phyloP scores from a whole-genome alignment of 2,329 filamentous ascomycete species.

The Exserohilum turcica region DNA sequence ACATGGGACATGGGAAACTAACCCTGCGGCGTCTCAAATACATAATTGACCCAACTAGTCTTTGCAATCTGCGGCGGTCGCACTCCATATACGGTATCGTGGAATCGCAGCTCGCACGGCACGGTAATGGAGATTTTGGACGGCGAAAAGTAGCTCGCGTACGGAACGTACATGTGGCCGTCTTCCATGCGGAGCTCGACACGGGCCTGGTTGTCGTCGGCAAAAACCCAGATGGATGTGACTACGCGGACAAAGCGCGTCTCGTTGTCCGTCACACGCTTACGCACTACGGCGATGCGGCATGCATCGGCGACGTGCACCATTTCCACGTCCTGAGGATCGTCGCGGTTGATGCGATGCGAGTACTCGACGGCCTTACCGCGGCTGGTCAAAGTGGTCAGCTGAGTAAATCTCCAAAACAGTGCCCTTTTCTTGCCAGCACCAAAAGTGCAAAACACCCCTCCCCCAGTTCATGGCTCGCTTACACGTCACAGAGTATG shows the following conservation, averaged over 20 bases:
- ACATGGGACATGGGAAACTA: no score
- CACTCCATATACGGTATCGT: conserved; percentile 45
- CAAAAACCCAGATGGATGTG: conserved; percentile 54
- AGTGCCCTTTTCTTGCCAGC: no score
- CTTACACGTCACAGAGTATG: conserved; percentile 53
- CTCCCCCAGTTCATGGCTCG: no score
- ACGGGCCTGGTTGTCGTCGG: conserved; percentile 50
- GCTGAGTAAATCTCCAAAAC: background rate
- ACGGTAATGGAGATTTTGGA: conserved; percentile 52
- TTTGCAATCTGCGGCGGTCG: conserved; percentile 41
- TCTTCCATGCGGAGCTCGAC: conserved; percentile 53
- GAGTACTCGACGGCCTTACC: conserved; percentile 51
- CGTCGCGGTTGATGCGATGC: conserved; percentile 42
- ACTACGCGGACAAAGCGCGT: conserved; percentile 43
- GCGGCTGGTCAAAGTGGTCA: conserved; percentile 31
- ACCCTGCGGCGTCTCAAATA: conserved; percentile 45
- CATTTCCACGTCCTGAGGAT: conserved; percentile 50
- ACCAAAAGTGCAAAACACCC: no score
- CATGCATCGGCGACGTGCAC: conserved; percentile 45
- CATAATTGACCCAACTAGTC: conserved; percentile 54
- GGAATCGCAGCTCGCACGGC: conserved; percentile 48
- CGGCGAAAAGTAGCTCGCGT: conserved; percentile 52
- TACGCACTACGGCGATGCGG: conserved; percentile 52
- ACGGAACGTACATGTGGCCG: conserved; percentile 50
- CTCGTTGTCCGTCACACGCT: conserved; percentile 47